Percentiles rank a stretch among this genome's conserved stretches.
These are phyloP conservation scores for Lactarius vividus DNA, from an alignment of 768 basidiomycete genomes.

Conservation along the genomic window DNA sequence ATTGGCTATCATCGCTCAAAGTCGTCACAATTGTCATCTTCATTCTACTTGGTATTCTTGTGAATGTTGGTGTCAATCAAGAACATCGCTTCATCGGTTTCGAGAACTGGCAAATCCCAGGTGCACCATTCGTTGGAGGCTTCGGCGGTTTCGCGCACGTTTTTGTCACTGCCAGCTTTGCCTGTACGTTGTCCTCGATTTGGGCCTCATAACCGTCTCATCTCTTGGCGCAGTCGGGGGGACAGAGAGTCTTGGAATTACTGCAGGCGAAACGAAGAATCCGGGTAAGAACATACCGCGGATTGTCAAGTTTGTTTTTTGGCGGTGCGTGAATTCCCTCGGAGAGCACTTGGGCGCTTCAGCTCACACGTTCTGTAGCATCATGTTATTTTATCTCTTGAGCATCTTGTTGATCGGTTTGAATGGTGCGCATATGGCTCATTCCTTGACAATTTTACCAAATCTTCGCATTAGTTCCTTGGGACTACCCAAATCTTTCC, in stretches of 20 bases:
- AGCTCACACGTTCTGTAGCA: slow-evolving; percentile 43
- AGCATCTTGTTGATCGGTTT: slow-evolving; percentile 79
- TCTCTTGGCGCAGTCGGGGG: slow-evolving; percentile 57
- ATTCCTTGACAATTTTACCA: not conserved
- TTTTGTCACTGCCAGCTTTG: slow-evolving; percentile 85
- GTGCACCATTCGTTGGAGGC: slow-evolving; percentile 83
- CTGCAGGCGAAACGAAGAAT: slow-evolving; percentile 88
- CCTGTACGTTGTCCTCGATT: slow-evolving; percentile 50
- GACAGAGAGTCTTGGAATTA: slow-evolving; percentile 89
- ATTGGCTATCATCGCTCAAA: slow-evolving; percentile 86
- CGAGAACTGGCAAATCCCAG: slow-evolving; percentile 70
- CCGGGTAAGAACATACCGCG: slow-evolving; percentile 85
- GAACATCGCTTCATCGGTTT: slow-evolving; percentile 67
- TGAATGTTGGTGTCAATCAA: slow-evolving; percentile 76
- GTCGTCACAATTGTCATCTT: slow-evolving; percentile 74
- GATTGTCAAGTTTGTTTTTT: slow-evolving; percentile 88
- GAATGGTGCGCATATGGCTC: slow-evolving; percentile 51
- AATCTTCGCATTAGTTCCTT: slow-evolving; percentile 50
- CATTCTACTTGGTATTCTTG: slow-evolving; percentile 73
- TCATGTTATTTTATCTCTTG: slow-evolving; percentile 77
- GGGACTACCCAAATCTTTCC: slow-evolving; percentile 73
- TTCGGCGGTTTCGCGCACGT: slow-evolving; percentile 79
- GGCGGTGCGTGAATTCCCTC: slow-evolving; percentile 50
- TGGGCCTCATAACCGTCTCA: slow-evolving; percentile 2
- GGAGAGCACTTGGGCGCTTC: not conserved